phyloP scores from a whole-genome alignment of 2,329 filamentous ascomycete genomes.

The Fusarium tjaetaba region DNA sequence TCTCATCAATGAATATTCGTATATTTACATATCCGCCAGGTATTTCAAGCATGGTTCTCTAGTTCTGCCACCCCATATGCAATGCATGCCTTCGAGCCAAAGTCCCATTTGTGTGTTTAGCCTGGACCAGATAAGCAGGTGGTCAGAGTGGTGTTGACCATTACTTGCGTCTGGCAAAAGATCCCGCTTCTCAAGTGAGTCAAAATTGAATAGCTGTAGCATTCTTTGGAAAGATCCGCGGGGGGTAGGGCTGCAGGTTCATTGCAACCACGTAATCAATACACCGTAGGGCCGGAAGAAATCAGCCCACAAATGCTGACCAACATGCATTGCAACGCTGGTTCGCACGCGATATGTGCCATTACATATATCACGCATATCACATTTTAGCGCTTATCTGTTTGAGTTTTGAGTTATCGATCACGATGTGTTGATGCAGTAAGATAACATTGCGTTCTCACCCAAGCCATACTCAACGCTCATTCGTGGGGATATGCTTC shows the following conservation, averaged over 20 bases:
- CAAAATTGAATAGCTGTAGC: not conserved
- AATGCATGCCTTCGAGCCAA: not conserved
- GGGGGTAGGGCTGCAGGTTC: not conserved
- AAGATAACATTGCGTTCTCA: not conserved
- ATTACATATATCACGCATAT: not conserved
- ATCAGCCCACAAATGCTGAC: not conserved
- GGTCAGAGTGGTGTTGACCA: not conserved
- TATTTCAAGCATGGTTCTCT: not conserved
- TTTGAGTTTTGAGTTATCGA: not conserved
- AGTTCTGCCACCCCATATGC: not conserved
- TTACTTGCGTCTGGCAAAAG: not conserved
- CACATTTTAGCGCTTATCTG: not conserved
- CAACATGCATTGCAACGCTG: not conserved
- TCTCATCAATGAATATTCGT: not conserved
- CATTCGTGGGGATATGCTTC: not conserved
- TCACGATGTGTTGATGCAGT: not conserved
- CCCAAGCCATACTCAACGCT: fast-evolving
- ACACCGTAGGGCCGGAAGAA: not conserved
- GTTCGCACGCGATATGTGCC: not conserved
- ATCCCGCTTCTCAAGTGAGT: too few relatives aligned
- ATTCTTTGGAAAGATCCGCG: not conserved
- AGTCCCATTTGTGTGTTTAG: not conserved
- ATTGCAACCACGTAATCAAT: not conserved
- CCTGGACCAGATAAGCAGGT: not conserved
- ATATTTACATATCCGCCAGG: not conserved